Evolutionary conservation across 352 stramenopile genomes (phyloP).

Genomic region (Globisporangium nunn): DNA sequence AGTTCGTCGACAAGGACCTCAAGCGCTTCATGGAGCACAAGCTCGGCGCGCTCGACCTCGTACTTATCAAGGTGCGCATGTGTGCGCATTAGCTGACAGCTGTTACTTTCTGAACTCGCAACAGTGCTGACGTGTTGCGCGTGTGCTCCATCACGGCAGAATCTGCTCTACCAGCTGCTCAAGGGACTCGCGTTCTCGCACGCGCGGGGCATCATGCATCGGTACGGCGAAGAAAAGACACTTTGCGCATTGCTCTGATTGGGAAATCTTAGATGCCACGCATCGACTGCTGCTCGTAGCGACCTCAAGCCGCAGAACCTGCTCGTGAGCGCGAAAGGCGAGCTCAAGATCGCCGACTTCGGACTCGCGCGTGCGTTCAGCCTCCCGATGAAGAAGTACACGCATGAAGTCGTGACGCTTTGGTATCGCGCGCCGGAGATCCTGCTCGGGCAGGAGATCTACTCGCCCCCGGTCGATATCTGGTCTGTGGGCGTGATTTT

Average conservation of each 20-base stretch:
- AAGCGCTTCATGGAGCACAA: slow-evolving; percentile 94
- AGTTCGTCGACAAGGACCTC: slow-evolving; percentile 98
- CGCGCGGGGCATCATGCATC: slow-evolving; percentile 84
- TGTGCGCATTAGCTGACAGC: background rate
- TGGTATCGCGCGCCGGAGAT: slow-evolving; percentile 99
- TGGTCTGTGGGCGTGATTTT: slow-evolving; percentile 87
- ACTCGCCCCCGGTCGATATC: slow-evolving; percentile 82
- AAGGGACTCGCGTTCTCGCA: slow-evolving; percentile 86
- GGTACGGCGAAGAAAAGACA: slow-evolving; percentile 21
- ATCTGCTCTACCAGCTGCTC: slow-evolving; percentile 82
- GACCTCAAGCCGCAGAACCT: slow-evolving; percentile 99
- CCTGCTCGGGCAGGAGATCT: slow-evolving; percentile 91
- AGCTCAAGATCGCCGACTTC: slow-evolving; percentile 98
- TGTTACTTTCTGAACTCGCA: background rate
- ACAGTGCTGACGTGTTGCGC: background rate
- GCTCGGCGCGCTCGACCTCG: slow-evolving; percentile 45
- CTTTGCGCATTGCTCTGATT: too few relatives aligned
- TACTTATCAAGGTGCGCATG: slow-evolving; percentile 48
- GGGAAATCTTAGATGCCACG: too few relatives aligned
- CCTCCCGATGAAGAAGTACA: slow-evolving; percentile 96
- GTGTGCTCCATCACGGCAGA: slow-evolving; percentile 12
- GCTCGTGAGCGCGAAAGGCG: slow-evolving; percentile 90
- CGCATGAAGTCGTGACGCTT: slow-evolving; percentile 98
- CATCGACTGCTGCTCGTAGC: slow-evolving; percentile 20
- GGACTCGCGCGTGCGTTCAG: slow-evolving; percentile 95